Evolutionary conservation across 2,329 filamentous ascomycete genomes (phyloP).

Genomic region (Epicoccum nigrum): DNA sequence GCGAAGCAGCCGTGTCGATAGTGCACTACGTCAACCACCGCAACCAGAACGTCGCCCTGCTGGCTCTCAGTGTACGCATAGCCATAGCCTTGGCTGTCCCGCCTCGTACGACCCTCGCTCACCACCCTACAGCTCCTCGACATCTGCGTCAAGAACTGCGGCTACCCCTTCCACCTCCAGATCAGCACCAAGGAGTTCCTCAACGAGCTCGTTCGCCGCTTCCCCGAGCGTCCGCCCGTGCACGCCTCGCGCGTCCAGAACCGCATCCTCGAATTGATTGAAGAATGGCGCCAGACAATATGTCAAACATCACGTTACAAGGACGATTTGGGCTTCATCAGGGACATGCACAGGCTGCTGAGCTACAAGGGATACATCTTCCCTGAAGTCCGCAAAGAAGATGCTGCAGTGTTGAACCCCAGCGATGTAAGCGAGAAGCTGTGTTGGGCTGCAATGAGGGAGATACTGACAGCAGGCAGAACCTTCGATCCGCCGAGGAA

Average conservation of each 20-base stretch:
- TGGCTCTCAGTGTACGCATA: constrained; percentile 73
- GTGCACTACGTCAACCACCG: constrained; percentile 95
- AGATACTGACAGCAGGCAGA: constrained; percentile 59
- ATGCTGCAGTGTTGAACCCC: constrained; percentile 94
- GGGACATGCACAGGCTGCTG: constrained; percentile 95
- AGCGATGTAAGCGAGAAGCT: constrained; percentile 84
- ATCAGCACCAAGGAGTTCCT: constrained; percentile 99
- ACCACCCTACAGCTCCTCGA: constrained; percentile 72
- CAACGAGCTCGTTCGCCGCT: constrained; percentile 94
- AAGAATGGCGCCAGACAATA: constrained; percentile 98
- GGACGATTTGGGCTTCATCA: constrained; percentile 92
- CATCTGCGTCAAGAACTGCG: constrained; percentile 99
- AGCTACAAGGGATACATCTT: constrained; percentile 98
- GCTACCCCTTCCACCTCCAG: constrained; percentile 97
- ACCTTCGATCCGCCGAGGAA: constrained; percentile 93
- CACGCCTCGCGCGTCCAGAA: constrained; percentile 85
- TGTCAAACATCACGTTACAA: constrained; percentile 98
- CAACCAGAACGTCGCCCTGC: constrained; percentile 90
- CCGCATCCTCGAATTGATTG: constrained; percentile 93
- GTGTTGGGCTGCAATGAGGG: neutral
- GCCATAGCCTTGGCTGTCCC: no score
- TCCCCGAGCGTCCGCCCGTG: constrained; percentile 89
- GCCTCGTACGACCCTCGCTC: constrained; percentile 23
- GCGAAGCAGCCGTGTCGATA: constrained; percentile 91
- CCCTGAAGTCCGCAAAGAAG: constrained; percentile 87